Evolutionary conservation across 73 alveolate genomes (phyloP).

Genomic region (Symbiodinium natans): DNA sequence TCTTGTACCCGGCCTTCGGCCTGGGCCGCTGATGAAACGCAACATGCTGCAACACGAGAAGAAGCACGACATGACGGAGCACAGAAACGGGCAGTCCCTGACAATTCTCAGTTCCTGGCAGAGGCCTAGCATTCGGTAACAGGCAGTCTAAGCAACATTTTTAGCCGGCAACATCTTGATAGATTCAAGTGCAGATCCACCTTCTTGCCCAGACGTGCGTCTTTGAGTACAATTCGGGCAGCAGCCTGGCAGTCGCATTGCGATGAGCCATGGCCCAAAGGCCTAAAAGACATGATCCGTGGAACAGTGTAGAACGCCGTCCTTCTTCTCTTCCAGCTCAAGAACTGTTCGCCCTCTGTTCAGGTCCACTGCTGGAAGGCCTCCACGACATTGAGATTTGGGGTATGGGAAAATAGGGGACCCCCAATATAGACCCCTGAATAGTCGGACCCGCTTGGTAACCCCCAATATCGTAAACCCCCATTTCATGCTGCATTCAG

Average conservation of each 20-base stretch:
- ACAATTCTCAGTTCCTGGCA: neutral
- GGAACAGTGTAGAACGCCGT: neutral
- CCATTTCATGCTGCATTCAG: no score
- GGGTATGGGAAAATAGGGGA: no score
- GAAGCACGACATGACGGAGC: no score
- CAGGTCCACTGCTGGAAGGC: slow-evolving; percentile 24
- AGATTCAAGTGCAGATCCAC: neutral
- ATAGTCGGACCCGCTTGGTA: no score
- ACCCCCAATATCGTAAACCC: no score
- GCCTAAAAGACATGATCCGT: neutral
- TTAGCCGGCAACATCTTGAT: neutral
- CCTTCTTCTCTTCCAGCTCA: slow-evolving; percentile 21
- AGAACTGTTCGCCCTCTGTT: slow-evolving; percentile 20
- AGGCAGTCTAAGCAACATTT: neutral
- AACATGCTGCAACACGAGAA: no score
- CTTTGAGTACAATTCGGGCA: slow-evolving; percentile 44
- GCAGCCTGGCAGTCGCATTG: slow-evolving; percentile 47
- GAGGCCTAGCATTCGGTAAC: neutral
- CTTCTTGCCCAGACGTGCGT: slow-evolving; percentile 62
- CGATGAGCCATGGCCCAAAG: no score
- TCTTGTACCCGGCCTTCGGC: slow-evolving; percentile 25
- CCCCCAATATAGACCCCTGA: no score
- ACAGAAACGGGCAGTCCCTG: neutral
- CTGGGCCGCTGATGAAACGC: neutral
- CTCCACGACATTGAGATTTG: neutral